A percentile compares a stretch with the other conserved stretches of the same genome.
phyloP scores from a whole-genome alignment of 1,284 basidiomycete genomes.

The Testicularia cyperi region DNA sequence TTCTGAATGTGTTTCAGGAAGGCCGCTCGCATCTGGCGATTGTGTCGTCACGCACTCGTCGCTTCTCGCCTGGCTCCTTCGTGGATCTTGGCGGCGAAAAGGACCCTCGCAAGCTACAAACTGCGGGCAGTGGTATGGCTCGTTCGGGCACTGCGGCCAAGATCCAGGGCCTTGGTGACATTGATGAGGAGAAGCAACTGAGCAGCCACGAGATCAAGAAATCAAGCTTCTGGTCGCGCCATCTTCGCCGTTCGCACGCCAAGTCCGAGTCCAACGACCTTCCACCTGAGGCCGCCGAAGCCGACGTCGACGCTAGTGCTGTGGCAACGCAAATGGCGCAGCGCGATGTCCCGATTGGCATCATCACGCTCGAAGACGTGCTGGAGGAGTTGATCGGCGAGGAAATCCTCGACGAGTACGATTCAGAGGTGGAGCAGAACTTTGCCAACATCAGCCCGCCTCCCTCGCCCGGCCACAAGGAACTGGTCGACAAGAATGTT shows the following conservation, averaged over 20 bases:
- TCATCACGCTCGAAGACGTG: constrained; percentile 90
- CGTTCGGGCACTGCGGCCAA: constrained; percentile 28
- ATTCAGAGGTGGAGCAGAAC: constrained; percentile 50
- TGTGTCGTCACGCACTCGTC: constrained; percentile 64
- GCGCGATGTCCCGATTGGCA: constrained; percentile 70
- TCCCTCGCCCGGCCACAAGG: constrained; percentile 41
- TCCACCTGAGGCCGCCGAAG: constrained; percentile 67
- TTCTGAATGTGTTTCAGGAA: constrained; percentile 87
- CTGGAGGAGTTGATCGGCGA: constrained; percentile 68
- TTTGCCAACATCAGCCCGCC: constrained; percentile 46
- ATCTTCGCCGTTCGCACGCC: constrained; percentile 71
- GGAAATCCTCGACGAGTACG: constrained; percentile 57
- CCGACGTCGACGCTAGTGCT: constrained; percentile 61
- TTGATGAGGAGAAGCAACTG: constrained; percentile 51
- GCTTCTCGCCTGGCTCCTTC: constrained; percentile 47
- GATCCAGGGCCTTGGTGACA: constrained; percentile 34
- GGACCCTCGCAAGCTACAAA: constrained; percentile 26
- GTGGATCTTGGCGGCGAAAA: constrained; percentile 42
- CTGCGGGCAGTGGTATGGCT: constrained; percentile 6
- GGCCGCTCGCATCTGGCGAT: constrained; percentile 89
- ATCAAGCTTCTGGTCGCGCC: constrained; percentile 63
- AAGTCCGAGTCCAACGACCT: constrained; percentile 59
- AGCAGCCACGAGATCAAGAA: constrained; percentile 52
- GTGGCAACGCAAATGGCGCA: constrained; percentile 37
- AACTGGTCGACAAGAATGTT: constrained; percentile 21